phyloP scores from a whole-genome alignment of 148 eudicot species.

The Arctostaphylos glauca region DNA sequence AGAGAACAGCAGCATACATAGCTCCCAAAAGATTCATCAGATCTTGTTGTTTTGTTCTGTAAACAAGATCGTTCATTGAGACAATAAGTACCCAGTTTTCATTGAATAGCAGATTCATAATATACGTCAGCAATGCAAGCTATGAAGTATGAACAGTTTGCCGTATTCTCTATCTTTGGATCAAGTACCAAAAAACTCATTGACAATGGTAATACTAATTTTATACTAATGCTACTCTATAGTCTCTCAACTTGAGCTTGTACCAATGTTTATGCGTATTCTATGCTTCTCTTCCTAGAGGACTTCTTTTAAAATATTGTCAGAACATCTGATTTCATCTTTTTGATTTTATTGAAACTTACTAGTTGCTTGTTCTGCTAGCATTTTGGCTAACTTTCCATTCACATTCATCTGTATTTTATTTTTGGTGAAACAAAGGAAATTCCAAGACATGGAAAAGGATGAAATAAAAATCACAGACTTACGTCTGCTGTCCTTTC shows the following conservation, averaged over 20 bases:
- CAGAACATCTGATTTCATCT: neutral
- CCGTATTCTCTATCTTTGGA: neutral
- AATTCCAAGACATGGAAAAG: neutral
- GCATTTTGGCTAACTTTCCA: neutral
- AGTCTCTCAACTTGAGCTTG: neutral
- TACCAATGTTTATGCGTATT: neutral
- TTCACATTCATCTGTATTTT: neutral
- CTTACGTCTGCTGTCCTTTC: conserved; percentile 41
- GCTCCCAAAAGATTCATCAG: conserved; percentile 44
- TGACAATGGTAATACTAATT: neutral
- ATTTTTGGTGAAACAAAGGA: neutral
- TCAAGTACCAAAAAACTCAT: neutral
- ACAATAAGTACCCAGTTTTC: neutral
- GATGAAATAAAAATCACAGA: neutral
- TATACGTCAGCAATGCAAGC: neutral
- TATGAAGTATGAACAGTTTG: neutral
- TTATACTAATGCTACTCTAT: neutral
- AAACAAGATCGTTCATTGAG: neutral
- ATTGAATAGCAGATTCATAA: neutral
- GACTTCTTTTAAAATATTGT: neutral
- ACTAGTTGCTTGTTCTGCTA: neutral
- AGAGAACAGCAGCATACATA: conserved; percentile 40
- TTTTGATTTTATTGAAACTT: neutral
- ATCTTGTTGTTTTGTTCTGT: conserved; percentile 47
- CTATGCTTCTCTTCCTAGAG: neutral